Base-by-base conservation (phyloP, 352 stramenopile species). In the Pythium plurisporium region DNA sequence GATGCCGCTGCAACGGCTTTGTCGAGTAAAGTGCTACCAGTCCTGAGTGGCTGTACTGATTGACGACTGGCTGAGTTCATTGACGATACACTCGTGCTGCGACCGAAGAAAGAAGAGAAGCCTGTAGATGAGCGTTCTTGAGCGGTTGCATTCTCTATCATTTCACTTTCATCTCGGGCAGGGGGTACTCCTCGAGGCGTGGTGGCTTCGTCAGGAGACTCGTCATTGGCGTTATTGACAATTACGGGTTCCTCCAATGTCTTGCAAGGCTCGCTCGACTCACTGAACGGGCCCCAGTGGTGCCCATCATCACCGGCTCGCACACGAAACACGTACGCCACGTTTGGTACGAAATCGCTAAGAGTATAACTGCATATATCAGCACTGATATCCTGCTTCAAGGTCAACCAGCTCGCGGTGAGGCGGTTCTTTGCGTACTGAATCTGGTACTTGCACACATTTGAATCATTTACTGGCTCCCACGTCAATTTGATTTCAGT, bases 371-470 rank as follows among this genome's bases (percentile, higher is more conserved):
- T 79, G 3, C 82, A 66, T 22, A 69, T 89, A 20, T 89, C 69
- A 1, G 58, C 62, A 3, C 46, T 50, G 34, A 95, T 73, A 20
- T 93, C 82, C 15, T 86, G 67, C 44, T 87, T 91, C 1, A 83
- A 65, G 23, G 69, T 91, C 74, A 75, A 84, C 86, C 86, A 94
- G 64, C 91, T 86, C 7, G 82, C 77, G 6, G 83, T 73, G 22
- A 94, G 59, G 4, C 80, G 73, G 45, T 94, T 90, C 62, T 91
- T 92, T 0, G 72, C 69, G 43, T 87, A 94, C 59, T 95, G 86
- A 37, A 95, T 73, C 31, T 91, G 79, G 61, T 93, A 93, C 56
- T 81, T 88, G 1, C 62, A 70, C 26, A 91, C 67, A 0, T 64
- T 64, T 2, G 73, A 48, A 48, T 92, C 78, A 34, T 77, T 78